Evolutionary conservation across 495 filamentous ascomycete species (phyloP).

Genomic region (Aspergillus diversus): DNA sequence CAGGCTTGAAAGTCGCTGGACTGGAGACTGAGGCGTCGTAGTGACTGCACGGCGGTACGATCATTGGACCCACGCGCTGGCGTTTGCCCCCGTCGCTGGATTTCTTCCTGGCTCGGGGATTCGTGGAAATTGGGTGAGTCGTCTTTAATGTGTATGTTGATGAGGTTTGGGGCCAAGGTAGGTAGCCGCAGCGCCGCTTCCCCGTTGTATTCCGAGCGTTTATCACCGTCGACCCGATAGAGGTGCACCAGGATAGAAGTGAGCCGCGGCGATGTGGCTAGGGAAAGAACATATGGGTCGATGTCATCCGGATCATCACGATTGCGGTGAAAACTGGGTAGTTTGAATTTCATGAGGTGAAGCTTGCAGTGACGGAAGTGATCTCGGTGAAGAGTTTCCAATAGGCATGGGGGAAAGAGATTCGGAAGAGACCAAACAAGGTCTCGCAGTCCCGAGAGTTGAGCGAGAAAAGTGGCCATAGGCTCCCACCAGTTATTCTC

Average conservation of each 20-base stretch:
- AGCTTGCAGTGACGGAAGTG: background rate
- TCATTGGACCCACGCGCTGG: background rate
- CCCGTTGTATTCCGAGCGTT: background rate
- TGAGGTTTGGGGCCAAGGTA: slow-evolving; percentile 4
- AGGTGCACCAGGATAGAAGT: slow-evolving; percentile 1
- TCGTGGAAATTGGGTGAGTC: background rate
- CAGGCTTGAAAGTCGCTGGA: background rate
- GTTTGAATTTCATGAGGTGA: background rate
- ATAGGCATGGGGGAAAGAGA: background rate
- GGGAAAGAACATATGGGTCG: background rate
- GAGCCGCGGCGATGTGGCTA: slow-evolving; percentile 7
- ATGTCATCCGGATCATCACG: background rate
- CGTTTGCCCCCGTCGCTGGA: background rate
- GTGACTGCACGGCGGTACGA: background rate
- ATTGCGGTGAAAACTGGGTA: background rate
- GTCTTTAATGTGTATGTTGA: slow-evolving; percentile 2
- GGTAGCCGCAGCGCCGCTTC: background rate
- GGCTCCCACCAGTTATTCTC: background rate
- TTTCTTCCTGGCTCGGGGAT: too few relatives aligned
- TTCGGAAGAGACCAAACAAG: background rate
- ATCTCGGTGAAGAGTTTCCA: background rate
- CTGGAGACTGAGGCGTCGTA: slow-evolving; percentile 1
- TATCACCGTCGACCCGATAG: background rate
- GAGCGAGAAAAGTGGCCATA: background rate
- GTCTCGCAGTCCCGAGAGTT: background rate